Conservation (phyloP, 192 early-diverging fungal species). For the Rhizoclosmatium sp. region DNA sequence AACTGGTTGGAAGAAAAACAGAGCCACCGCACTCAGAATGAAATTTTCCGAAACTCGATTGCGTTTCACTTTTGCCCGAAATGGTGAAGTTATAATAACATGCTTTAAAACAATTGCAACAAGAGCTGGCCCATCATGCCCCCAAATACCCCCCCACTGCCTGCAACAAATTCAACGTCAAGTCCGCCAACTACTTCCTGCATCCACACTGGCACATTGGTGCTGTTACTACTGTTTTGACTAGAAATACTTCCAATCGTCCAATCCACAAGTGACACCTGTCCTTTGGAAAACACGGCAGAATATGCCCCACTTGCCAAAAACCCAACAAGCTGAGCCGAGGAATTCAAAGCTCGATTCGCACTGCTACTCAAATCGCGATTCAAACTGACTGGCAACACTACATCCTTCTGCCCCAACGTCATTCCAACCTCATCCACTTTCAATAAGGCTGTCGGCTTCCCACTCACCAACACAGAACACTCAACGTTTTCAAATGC, state of each 20-base stretch:
- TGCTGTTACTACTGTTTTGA: too few relatives aligned
- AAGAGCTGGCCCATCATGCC: background rate
- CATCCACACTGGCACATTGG: conserved; percentile 1
- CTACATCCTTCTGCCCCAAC: background rate
- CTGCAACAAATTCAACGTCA: background rate
- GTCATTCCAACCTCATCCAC: background rate
- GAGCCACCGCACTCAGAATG: too few relatives aligned
- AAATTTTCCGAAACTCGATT: too few relatives aligned
- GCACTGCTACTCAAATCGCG: too few relatives aligned
- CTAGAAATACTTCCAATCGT: background rate
- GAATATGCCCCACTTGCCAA: background rate
- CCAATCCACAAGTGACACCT: background rate
- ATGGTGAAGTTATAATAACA: too few relatives aligned
- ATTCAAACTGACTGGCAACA: background rate
- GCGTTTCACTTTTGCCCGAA: too few relatives aligned
- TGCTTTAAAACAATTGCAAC: too few relatives aligned
- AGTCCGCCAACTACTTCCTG: background rate
- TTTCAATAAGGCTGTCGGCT: background rate
- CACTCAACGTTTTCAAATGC: background rate
- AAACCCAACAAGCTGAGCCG: background rate
- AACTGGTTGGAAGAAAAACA: too few relatives aligned
- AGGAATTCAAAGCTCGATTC: too few relatives aligned
- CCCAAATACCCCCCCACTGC: background rate
- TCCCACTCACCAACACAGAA: background rate
- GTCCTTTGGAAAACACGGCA: background rate